phyloP scores from a whole-genome alignment of 768 basidiomycete species.

The Psilocybe sp. region DNA sequence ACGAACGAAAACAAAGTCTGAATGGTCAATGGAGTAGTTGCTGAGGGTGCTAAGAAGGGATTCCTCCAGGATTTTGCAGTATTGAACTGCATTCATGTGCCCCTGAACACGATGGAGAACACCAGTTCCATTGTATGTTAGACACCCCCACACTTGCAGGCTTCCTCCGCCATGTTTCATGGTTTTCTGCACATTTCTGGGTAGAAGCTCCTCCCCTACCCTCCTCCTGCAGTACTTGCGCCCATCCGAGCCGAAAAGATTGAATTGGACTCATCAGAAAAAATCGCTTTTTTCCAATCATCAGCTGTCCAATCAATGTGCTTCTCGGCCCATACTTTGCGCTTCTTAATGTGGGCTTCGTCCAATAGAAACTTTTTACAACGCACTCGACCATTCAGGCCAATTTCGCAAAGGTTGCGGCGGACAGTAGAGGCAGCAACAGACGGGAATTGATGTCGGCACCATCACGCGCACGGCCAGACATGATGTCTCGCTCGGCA shows the following conservation, averaged over 20 bases:
- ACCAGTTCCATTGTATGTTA: constrained; percentile 24
- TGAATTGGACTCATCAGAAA: constrained; percentile 15
- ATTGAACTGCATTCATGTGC: constrained; percentile 21
- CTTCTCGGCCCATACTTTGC: constrained; percentile 16
- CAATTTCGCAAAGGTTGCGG: too few relatives aligned
- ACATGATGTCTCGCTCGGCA: too few relatives aligned
- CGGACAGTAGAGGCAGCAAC: too few relatives aligned
- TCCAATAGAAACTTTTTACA: too few relatives aligned
- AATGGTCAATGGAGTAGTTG: constrained; percentile 14
- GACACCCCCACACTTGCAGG: constrained; percentile 23
- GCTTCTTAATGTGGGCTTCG: constrained; percentile 15
- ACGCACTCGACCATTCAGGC: too few relatives aligned
- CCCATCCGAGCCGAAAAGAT: constrained; percentile 28
- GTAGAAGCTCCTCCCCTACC: constrained; percentile 19
- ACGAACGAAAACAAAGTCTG: background rate
- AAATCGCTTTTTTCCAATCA: constrained; percentile 25
- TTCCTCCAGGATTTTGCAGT: constrained; percentile 24
- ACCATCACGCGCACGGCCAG: too few relatives aligned
- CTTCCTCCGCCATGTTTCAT: constrained; percentile 26
- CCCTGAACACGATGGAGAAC: constrained; percentile 25
- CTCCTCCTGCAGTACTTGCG: constrained; percentile 22
- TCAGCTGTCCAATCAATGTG: constrained; percentile 22
- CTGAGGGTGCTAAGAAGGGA: constrained; percentile 21
- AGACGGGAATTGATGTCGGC: too few relatives aligned
- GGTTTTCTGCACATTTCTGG: constrained; percentile 14